Evolutionary conservation across 495 filamentous ascomycete genomes (phyloP).

Genomic region (Neurospora tetrasperma): DNA sequence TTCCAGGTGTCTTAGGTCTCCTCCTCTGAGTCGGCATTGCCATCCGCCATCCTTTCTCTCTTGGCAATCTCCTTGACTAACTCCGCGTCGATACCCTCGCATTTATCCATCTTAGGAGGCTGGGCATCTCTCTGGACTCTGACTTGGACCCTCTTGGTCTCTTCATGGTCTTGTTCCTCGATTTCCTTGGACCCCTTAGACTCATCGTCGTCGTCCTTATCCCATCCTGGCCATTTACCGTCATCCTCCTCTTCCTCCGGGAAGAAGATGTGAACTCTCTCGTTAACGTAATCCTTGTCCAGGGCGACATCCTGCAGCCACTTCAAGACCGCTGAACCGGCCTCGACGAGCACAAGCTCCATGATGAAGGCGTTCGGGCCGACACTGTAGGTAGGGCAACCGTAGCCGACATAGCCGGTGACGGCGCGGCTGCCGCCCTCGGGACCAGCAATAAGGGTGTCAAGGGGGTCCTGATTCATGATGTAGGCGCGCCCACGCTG

Average conservation of each 20-base stretch:
- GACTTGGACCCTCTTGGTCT: not conserved
- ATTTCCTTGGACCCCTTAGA: not conserved
- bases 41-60: not conserved
- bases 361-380: slow-evolving; percentile 22
- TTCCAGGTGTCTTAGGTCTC: not conserved
- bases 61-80: not conserved
- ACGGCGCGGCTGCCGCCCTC: slow-evolving; percentile 23
- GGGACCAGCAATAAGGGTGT: slow-evolving; percentile 37
- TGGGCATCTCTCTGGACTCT: not conserved
- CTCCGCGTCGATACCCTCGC: not conserved
- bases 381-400: slow-evolving; percentile 37
- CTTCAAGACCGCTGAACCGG: slow-evolving; percentile 25
- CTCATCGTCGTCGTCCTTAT: not conserved
- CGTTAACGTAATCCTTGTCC: not conserved
- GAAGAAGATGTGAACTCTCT: slow-evolving; percentile 2
- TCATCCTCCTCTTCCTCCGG: slow-evolving; percentile 1
- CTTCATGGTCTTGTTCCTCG: not conserved
- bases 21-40: not conserved
- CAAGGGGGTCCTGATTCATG: slow-evolving; percentile 38
- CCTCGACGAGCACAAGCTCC: slow-evolving; percentile 30
- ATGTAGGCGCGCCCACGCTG: slow-evolving; percentile 53
- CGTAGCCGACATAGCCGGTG: slow-evolving; percentile 22
- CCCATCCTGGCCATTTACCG: slow-evolving; percentile 2
- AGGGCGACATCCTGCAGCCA: slow-evolving; percentile 38
- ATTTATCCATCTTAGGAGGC: not conserved